Percentiles rank a stretch among this genome's conserved stretches.
Evolutionary conservation across 2,329 filamentous ascomycete genomes (phyloP).

Genomic region (Clarireedia homoeocarpa): DNA sequence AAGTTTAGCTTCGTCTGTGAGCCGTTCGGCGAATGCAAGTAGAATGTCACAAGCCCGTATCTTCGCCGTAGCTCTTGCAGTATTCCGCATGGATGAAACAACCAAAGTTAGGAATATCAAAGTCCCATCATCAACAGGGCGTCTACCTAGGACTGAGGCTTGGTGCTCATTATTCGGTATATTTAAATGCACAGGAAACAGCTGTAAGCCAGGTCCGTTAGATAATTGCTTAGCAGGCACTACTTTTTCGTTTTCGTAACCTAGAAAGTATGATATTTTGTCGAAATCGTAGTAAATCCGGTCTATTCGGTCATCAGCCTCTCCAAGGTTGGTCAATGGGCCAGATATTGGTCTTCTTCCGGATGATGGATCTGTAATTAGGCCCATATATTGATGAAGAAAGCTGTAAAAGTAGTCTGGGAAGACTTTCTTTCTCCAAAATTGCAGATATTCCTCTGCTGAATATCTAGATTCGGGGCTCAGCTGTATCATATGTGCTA

Average conservation of each 20-base stretch:
- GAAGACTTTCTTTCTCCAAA: constrained; percentile 88
- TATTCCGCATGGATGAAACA: constrained; percentile 81
- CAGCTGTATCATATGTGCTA: constrained; percentile 92
- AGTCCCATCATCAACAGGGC: constrained; percentile 75
- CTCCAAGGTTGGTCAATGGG: constrained; percentile 63
- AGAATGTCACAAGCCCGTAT: constrained; percentile 86
- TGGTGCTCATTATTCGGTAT: constrained; percentile 78
- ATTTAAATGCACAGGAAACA: constrained; percentile 77
- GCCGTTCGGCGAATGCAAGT: constrained; percentile 79
- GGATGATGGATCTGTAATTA: constrained; percentile 84
- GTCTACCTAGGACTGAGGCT: constrained; percentile 51
- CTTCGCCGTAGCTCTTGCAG: constrained; percentile 78
- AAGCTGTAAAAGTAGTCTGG: constrained; percentile 97
- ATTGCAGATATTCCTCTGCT: constrained; percentile 86
- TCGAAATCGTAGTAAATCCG: constrained; percentile 92
- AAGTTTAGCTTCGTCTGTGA: constrained; percentile 93
- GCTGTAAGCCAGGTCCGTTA: constrained; percentile 45
- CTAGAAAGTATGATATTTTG: constrained; percentile 92
- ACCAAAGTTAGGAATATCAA: constrained; percentile 86
- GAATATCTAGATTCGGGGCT: constrained; percentile 88
- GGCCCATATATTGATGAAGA: constrained; percentile 93
- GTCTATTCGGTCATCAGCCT: constrained; percentile 90
- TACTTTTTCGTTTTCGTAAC: constrained; percentile 48
- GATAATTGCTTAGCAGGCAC: constrained; percentile 30
- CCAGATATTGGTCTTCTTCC: constrained; percentile 66